Percentiles rank a stretch among this genome's conserved stretches.
phyloP scores from a whole-genome alignment of 805 yeast species.

The Myxozyma nipponensis region DNA sequence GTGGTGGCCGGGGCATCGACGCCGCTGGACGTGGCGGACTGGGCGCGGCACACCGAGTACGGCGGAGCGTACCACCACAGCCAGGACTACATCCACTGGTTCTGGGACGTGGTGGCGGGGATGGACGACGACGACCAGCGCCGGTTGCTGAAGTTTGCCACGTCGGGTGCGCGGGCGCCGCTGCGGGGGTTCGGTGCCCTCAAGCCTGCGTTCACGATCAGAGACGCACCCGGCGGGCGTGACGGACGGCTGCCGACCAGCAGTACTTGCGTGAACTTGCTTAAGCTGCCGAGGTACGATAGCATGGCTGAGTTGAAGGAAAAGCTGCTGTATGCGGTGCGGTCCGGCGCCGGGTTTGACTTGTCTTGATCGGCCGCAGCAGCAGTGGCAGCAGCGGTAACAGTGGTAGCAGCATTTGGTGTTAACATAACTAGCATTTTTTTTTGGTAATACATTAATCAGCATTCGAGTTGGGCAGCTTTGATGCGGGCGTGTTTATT shows the following conservation, averaged over 20 bases:
- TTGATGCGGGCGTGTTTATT: no score
- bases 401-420: no score
- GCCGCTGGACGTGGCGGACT: conserved; percentile 67
- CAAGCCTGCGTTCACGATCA: conserved; percentile 74
- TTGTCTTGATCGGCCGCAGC: conserved; percentile 51
- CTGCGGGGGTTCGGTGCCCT: conserved; percentile 75
- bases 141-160: conserved; percentile 77
- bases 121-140: conserved; percentile 47
- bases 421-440: no score
- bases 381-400: no score
- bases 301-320: conserved; percentile 53
- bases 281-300: conserved; percentile 80
- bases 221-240: conserved; percentile 55
- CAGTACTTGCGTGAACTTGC: conserved; percentile 84
- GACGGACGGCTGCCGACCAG: conserved; percentile 75
- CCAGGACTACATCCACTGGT: conserved; percentile 57
- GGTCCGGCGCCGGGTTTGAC: conserved; percentile 83
- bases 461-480: no score
- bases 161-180: conserved; percentile 90
- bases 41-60: conserved; percentile 57
- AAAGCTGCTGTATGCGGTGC: conserved; percentile 74
- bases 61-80: conserved; percentile 51
- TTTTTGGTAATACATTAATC: no score
- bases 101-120: conserved; percentile 76
- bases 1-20: conserved; percentile 75